Evolutionary conservation across 2,329 filamentous ascomycete genomes (phyloP), one percentile per base, ranked within the genome.

Genomic region (Ascochyta viciae-villosae): DNA sequence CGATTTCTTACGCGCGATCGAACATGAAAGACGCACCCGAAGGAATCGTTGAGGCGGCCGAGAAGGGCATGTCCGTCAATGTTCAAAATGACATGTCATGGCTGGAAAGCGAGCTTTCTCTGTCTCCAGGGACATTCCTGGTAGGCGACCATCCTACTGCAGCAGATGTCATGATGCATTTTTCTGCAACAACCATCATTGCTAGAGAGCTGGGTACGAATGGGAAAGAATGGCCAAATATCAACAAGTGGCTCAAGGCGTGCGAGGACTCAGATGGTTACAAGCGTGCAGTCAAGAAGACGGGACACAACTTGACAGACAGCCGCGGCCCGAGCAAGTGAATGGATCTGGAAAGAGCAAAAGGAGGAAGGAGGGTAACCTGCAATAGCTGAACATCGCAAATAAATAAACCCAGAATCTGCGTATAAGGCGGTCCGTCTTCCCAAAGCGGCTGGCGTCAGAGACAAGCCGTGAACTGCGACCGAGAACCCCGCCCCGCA

Each of bases 141-240:
- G 70, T 77, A 9, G 80, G 80, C 1, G 73, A 79, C 12, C 52
- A 70, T 4, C 63, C 80, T 6, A 79, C 76, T 1, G 76, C 73
- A 6, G 80, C 78, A 33, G 80, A 82, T 67, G 74, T 75, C 38
- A 78, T 80, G 76, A 78, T 81, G 76, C 69, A 75, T 6, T 80
- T 81, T 43, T 74, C 69, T 4, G 66, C 73, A 6, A 62, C 73
- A 0, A 80, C 80, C 54, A 78, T 81, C 27, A 56, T 80, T 6
- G 63, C 54, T 19, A 72, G 72, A 39, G 63, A 74, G 48, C 54
- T 80, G 52, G 78, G 76, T 1, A 76, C 71, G 5, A 57, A 57
- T 4, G 75, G 72, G 0, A 75, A 67, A 56, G 68, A 66, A 22
- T 64, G 54, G 49, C 51, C 55, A 1, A 61, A 59, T 23, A 56